Evolutionary conservation across 192 early-diverging fungal genomes (phyloP).

Genomic region (Entomortierella parvispora): DNA sequence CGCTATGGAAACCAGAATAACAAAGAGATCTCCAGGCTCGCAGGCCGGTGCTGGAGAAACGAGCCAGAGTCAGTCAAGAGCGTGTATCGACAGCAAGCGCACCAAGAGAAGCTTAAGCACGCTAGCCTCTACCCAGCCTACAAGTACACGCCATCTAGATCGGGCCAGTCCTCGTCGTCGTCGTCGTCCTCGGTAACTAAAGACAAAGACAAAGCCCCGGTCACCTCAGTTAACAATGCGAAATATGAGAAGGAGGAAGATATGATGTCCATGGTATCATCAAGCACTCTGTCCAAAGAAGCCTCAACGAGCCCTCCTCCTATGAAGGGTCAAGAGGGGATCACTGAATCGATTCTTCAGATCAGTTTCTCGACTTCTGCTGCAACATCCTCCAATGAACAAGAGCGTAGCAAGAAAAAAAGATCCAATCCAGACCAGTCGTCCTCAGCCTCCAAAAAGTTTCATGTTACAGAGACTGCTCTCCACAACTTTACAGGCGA

Average conservation of each 20-base stretch:
- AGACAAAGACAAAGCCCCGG: too few species aligned
- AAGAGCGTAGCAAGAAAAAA: too few species aligned
- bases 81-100: conserved; percentile 57
- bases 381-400: too few species aligned
- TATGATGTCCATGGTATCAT: too few species aligned
- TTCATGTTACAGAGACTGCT: conserved; percentile 25
- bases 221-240: too few species aligned
- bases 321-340: too few species aligned
- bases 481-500: conserved; percentile 26
- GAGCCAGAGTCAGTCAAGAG: conserved; percentile 59
- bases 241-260: too few species aligned
- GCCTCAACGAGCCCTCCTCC: too few species aligned
- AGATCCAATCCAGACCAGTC: not conserved
- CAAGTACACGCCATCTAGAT: conserved; percentile 51
- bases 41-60: conserved; percentile 61
- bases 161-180: conserved; percentile 2
- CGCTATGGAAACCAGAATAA: conserved; percentile 58
- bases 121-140: conserved; percentile 54
- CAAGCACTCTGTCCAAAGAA: too few species aligned
- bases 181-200: too few species aligned
- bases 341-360: too few species aligned
- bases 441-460: not conserved
- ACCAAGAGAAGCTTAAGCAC: conserved; percentile 57
- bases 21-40: conserved; percentile 65
- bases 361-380: too few species aligned